Conservation (phyloP, 2,329 filamentous ascomycete genomes). For the Ascochyta viciae-villosae region DNA sequence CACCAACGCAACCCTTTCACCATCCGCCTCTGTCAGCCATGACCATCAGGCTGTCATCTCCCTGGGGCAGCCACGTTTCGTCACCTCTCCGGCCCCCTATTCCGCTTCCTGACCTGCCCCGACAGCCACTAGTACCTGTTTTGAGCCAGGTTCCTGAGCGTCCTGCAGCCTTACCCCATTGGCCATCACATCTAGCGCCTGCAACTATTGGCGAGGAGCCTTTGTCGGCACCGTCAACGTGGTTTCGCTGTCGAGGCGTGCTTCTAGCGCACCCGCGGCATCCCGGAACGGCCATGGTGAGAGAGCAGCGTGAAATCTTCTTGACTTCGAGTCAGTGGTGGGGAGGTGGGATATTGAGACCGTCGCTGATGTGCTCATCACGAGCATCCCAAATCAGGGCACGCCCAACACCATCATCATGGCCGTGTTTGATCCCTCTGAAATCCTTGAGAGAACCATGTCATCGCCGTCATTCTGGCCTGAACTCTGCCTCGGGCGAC, state of each 20-base stretch:
- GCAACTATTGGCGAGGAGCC: conserved; percentile 25
- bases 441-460: conserved; percentile 8
- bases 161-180: conserved; percentile 43
- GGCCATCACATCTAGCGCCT: conserved; percentile 21
- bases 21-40: conserved; percentile 16
- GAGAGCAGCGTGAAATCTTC: conserved; percentile 26
- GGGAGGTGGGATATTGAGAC: conserved; percentile 23
- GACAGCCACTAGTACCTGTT: conserved; percentile 30
- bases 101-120: conserved; percentile 23
- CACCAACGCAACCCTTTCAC: neutral
- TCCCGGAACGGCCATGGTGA: conserved; percentile 36
- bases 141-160: conserved; percentile 41
- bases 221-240: conserved; percentile 34
- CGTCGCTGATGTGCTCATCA: conserved; percentile 23
- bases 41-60: conserved; percentile 29
- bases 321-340: conserved; percentile 27
- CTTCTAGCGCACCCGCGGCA: conserved; percentile 43
- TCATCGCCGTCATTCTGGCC: conserved; percentile 23
- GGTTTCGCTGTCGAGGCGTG: conserved; percentile 36
- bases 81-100: conserved; percentile 23
- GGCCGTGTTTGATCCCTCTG: conserved; percentile 5
- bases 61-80: conserved; percentile 22
- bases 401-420: conserved; percentile 5
- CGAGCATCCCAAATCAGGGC: conserved; percentile 16
- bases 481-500: conserved; percentile 11